phyloP scores from a whole-genome alignment of 73 alveolate genomes.

The Paramecium octaurelia region DNA sequence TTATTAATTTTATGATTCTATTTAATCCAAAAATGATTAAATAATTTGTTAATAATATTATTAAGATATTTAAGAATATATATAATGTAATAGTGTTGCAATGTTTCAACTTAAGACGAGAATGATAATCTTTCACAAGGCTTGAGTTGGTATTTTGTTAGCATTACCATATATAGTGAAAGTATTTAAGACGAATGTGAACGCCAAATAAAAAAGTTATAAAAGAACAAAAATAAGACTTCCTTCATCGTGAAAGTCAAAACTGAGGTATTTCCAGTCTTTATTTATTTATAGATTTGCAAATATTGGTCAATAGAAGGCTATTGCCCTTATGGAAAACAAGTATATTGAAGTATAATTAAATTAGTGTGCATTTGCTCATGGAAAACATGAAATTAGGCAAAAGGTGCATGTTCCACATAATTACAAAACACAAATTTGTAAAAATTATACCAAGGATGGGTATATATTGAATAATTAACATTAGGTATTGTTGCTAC shows the following conservation, averaged over 20 bases:
- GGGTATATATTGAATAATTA: not conserved
- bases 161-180: not conserved
- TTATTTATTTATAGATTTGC: not conserved
- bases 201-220: not conserved
- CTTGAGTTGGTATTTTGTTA: not conserved
- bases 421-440: slow-evolving; percentile 50
- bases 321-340: slow-evolving; percentile 23
- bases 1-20: not conserved
- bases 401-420: slow-evolving; percentile 48
- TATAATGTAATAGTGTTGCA: not conserved
- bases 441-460: slow-evolving; percentile 22
- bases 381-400: slow-evolving; percentile 56
- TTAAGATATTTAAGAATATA: not conserved
- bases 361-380: slow-evolving; percentile 61
- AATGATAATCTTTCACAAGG: not conserved
- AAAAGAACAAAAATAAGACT: not conserved
- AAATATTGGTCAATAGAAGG: slow-evolving; percentile 38
- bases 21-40: not conserved
- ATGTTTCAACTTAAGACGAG: not conserved
- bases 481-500: slow-evolving; percentile 10
- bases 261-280: not conserved
- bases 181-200: not conserved
- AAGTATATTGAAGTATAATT: not conserved
- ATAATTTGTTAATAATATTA: not conserved
- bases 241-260: not conserved